Evolutionary conservation across 192 early-diverging fungal species (phyloP), one percentile per base, ranked within the genome.

Genomic region (Coemansia sp.): DNA sequence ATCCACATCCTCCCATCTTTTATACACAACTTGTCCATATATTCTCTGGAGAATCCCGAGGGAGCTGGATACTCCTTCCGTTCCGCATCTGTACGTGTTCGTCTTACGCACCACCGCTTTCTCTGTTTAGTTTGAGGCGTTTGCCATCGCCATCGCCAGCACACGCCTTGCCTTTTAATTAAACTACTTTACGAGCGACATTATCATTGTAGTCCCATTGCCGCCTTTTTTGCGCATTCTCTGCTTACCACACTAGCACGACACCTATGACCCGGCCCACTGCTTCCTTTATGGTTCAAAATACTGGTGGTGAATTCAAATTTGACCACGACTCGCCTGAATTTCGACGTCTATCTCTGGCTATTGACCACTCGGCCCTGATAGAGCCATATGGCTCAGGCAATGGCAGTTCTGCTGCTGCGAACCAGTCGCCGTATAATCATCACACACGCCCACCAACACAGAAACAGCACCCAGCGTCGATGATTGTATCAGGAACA

Each of bases 261-360:
- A 22, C n/a, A 29, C 29, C 38, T 60, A 60, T 60, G 40, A n/a
- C 40, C 1, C 33, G 20, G 5, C 59, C 59, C 42, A 57, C 59
- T n/a, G 34, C 69, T n/a, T 40, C 69, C 6, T 70, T 64, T 60
- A 55, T 49, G 22, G 43, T 52, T 41, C 56, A 63, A 13, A 63
- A 56, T 11, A 34, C 55, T 14, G 42, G 54, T 29, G 34, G 49
- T 40, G 63, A 71, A 64, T 60, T 71, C 42, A 59, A 71, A 64
- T 65, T 71, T 46, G 69, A 52, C 32, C 29, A 67, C 40, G 35
- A 40, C 57, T 40, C 59, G 25, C 20, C 52, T 19, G 69, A 65
- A 36, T 43, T 65, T 34, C 63, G 50, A 36, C 63, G 63, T 42
- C 20, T 42, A 35, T 34, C 69, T 38, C 34, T 57, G 15, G 33